Percentiles rank a stretch among this genome's conserved stretches.
Evolutionary conservation across 345 rosid genomes (phyloP).

Genomic region (Ceriops zippeliana): DNA sequence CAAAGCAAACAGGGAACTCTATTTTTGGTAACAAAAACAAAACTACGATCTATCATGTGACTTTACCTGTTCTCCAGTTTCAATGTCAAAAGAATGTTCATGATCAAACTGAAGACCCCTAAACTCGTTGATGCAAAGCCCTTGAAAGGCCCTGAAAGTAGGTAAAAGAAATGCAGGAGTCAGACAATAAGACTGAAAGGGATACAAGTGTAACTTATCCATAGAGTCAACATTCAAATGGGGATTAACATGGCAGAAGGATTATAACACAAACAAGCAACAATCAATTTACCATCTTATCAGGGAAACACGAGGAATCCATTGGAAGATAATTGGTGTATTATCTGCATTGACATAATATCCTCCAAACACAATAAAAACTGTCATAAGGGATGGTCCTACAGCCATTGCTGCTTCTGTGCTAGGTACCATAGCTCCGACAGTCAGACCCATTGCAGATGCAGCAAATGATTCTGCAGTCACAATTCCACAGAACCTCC

Average conservation of each 20-base stretch:
- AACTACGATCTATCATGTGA: background rate
- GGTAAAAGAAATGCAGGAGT: conserved; percentile 9
- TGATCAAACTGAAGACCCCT: conserved; percentile 79
- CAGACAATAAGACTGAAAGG: background rate
- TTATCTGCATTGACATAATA: conserved; percentile 83
- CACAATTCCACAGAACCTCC: conserved; percentile 86
- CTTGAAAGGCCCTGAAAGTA: conserved; percentile 90
- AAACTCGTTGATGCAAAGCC: conserved; percentile 92
- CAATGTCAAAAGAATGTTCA: conserved; percentile 70
- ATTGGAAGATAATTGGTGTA: conserved; percentile 83
- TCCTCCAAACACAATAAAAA: conserved; percentile 91
- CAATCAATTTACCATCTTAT: conserved; percentile 67
- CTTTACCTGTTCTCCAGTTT: conserved; percentile 92
- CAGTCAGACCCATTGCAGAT: conserved; percentile 98
- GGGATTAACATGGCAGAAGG: background rate
- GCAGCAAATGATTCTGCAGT: conserved; percentile 96
- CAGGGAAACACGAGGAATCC: conserved; percentile 88
- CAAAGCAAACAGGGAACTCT: background rate
- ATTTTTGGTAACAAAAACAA: no score
- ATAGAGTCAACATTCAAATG: background rate
- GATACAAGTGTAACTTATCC: background rate
- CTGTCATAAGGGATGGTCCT: conserved; percentile 98
- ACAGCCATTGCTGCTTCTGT: conserved; percentile 99
- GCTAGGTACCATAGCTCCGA: conserved; percentile 95
- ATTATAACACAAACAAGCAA: background rate